Evolutionary conservation across 805 yeast species (phyloP).

Genomic region (Teunomyces funiuensis): DNA sequence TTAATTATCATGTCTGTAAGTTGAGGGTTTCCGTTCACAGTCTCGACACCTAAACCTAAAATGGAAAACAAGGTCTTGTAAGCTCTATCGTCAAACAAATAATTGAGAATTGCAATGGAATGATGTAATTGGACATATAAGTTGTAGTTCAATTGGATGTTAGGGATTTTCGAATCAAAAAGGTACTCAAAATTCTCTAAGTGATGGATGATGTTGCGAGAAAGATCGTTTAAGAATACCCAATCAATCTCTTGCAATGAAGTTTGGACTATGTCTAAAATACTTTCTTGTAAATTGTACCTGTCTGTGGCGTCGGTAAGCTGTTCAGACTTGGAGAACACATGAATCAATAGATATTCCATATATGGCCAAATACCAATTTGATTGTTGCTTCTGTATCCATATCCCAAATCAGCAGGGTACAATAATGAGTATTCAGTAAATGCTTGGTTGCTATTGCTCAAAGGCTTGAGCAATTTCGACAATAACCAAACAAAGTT

Average conservation of each 20-base stretch:
- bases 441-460: conserved; percentile 27
- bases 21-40: conserved; percentile 42
- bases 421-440: conserved; percentile 43
- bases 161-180: conserved; percentile 20
- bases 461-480: conserved; percentile 33
- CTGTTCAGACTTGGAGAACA: conserved; percentile 54
- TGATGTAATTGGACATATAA: conserved; percentile 62
- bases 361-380: conserved; percentile 78
- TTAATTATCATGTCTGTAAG: conserved; percentile 36
- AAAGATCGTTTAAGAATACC: conserved; percentile 49
- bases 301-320: conserved; percentile 34
- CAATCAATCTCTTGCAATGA: conserved; percentile 38
- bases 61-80: conserved; percentile 57
- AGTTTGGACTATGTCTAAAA: conserved; percentile 51
- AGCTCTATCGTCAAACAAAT: conserved; percentile 58
- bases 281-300: conserved; percentile 49
- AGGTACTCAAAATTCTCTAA: conserved; percentile 19
- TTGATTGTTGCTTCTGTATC: conserved; percentile 46
- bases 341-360: conserved; percentile 66
- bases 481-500: conserved; percentile 63
- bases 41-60: conserved; percentile 60
- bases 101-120: conserved; percentile 62
- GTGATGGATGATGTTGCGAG: conserved; percentile 43
- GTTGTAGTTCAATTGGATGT: conserved; percentile 19
- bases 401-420: conserved; percentile 63